phyloP scores from a whole-genome alignment of 1,284 basidiomycete genomes.

The Papiliotrema terrestris region DNA sequence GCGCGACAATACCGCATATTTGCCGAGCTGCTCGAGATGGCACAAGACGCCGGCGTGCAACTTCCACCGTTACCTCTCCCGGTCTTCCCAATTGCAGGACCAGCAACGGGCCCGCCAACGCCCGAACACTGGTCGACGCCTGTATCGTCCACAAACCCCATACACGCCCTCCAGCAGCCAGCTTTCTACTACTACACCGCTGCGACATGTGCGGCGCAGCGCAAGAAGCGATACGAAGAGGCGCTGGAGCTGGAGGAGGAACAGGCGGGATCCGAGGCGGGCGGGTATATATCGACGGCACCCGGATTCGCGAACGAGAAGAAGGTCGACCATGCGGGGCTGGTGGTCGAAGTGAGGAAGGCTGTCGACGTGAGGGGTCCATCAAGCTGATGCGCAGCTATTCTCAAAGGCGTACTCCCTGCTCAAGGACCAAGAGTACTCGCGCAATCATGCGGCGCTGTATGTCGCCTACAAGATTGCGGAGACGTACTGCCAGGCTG shows the following conservation, averaged over 20 bases:
- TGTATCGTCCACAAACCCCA: conserved; percentile 41
- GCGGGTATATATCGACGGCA: conserved; percentile 36
- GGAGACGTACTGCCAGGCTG: conserved; percentile 59
- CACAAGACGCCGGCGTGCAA: conserved; percentile 62
- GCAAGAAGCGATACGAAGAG: conserved; percentile 63
- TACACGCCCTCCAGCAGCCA: conserved; percentile 70
- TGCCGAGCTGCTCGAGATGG: conserved; percentile 81
- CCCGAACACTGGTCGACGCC: conserved; percentile 41
- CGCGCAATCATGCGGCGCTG: conserved; percentile 66
- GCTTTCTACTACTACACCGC: conserved; percentile 89
- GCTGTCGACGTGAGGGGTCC: conserved; percentile 1
- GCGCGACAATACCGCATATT: conserved; percentile 87
- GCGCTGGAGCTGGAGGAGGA: conserved; percentile 47
- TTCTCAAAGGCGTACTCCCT: conserved; percentile 86
- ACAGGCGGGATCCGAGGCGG: conserved; percentile 20
- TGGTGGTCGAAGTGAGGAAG: conserved; percentile 68
- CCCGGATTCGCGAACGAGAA: conserved; percentile 71
- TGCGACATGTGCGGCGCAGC: conserved; percentile 72
- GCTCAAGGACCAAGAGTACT: conserved; percentile 63
- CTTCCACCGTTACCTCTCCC: conserved; percentile 56
- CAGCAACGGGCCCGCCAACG: conserved; percentile 20
- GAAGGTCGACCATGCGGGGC: conserved; percentile 77
- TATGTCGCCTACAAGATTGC: conserved; percentile 84
- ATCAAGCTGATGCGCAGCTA: conserved; percentile 53
- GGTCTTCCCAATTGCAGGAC: conserved; percentile 32